Percentiles rank a stretch among this genome's conserved stretches.
phyloP scores from a whole-genome alignment of 768 basidiomycete genomes.

The Boletus coccyginus region DNA sequence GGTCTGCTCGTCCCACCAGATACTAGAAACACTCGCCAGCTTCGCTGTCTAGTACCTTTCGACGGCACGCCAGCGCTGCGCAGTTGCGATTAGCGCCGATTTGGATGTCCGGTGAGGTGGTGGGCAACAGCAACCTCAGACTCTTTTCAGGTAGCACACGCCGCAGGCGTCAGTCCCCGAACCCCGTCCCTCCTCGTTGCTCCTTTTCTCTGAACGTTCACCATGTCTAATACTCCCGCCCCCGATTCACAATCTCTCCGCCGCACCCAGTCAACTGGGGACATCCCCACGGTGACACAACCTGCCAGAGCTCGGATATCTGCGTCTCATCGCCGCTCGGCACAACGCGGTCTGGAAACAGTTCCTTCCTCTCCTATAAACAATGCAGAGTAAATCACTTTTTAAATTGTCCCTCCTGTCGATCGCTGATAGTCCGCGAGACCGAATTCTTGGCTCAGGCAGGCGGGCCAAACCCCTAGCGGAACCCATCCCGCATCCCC shows the following conservation, averaged over 20 bases:
- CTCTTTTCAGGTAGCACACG: slow-evolving; percentile 19
- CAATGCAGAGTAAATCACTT: slow-evolving; percentile 18
- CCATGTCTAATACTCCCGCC: slow-evolving; percentile 26
- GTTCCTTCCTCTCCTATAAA: slow-evolving; percentile 17
- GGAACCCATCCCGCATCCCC: slow-evolving; percentile 2
- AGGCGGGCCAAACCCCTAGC: slow-evolving; percentile 21
- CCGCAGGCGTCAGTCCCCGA: slow-evolving; percentile 31
- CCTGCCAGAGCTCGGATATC: slow-evolving; percentile 30
- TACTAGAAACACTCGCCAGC: neutral
- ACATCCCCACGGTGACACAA: slow-evolving; percentile 27
- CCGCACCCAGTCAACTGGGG: slow-evolving; percentile 35
- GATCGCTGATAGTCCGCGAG: slow-evolving; percentile 23
- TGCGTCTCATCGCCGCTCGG: slow-evolving; percentile 27
- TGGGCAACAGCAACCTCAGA: slow-evolving; percentile 8
- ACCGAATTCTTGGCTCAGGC: slow-evolving; percentile 23
- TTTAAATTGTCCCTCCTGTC: slow-evolving; percentile 2
- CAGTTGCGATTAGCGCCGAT: slow-evolving; percentile 16
- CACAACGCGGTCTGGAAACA: slow-evolving; percentile 22
- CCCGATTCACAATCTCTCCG: slow-evolving; percentile 34
- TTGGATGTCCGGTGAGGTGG: slow-evolving; percentile 18
- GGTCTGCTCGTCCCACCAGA: slow-evolving; percentile 9
- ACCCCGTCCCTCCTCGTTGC: slow-evolving; percentile 11
- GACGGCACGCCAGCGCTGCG: slow-evolving; percentile 6
- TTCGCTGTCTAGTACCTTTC: neutral
- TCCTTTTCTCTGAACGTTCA: slow-evolving; percentile 19